phyloP scores from a whole-genome alignment of 768 basidiomycete genomes.

The Tricholoma furcatifolium region DNA sequence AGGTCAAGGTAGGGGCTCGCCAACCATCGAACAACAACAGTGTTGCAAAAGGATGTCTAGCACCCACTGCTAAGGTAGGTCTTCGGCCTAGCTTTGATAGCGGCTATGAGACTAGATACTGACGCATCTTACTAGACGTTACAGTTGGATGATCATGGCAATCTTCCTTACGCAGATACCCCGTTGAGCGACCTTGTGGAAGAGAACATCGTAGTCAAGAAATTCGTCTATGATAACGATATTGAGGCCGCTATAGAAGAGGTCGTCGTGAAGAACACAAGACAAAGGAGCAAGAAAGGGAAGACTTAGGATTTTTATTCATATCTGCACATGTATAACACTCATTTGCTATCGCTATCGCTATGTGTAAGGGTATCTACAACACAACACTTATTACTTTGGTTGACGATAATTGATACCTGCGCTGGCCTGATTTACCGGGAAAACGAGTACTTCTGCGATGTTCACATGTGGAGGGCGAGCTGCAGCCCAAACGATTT shows the following conservation, averaged over 20 bases:
- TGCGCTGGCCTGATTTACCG: slow-evolving; percentile 76
- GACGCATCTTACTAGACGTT: slow-evolving; percentile 40
- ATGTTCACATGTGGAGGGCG: slow-evolving; percentile 92
- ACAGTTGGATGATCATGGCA: slow-evolving; percentile 70
- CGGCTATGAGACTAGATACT: slow-evolving; percentile 8
- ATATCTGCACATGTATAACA: slow-evolving; percentile 13
- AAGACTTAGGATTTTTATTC: slow-evolving; percentile 26
- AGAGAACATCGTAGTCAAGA: slow-evolving; percentile 73
- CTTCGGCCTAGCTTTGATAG: not conserved
- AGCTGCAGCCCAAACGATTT: slow-evolving; percentile 95
- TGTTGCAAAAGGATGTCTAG: slow-evolving; percentile 62
- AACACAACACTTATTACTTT: slow-evolving; percentile 21
- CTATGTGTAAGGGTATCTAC: slow-evolving; percentile 14
- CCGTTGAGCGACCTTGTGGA: slow-evolving; percentile 56
- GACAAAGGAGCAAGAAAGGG: slow-evolving; percentile 53
- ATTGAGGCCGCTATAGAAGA: slow-evolving; percentile 32
- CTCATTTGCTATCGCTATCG: slow-evolving; percentile 15
- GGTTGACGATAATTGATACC: slow-evolving; percentile 57
- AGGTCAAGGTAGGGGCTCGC: slow-evolving; percentile 53
- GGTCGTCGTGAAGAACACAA: slow-evolving; percentile 49
- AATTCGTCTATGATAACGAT: slow-evolving; percentile 80
- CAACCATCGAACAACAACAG: slow-evolving; percentile 39
- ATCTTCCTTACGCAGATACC: slow-evolving; percentile 55
- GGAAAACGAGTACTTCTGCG: slow-evolving; percentile 76
- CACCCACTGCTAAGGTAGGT: slow-evolving; percentile 64